Conservation (phyloP, 2,329 filamentous ascomycete genomes). For the Cordyceps militaris region DNA sequence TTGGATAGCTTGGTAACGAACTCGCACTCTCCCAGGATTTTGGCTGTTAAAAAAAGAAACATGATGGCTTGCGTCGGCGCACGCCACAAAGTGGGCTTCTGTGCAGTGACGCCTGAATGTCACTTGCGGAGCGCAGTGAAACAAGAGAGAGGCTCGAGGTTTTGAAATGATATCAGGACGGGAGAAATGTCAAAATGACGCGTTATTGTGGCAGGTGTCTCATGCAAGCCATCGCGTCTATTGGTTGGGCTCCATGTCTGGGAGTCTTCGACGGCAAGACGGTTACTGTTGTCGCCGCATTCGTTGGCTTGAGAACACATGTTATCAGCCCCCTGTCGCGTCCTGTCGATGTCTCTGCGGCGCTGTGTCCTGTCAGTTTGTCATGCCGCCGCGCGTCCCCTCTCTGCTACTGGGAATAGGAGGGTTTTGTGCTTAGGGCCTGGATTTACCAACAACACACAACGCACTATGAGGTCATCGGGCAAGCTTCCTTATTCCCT, state of each 20-base stretch:
- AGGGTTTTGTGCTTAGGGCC: background rate
- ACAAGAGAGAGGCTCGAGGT: background rate
- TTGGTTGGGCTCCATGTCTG: background rate
- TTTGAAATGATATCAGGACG: background rate
- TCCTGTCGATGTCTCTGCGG: background rate
- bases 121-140: background rate
- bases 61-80: background rate
- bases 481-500: background rate
- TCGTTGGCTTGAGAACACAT: background rate
- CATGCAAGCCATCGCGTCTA: background rate
- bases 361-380: background rate
- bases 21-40: background rate
- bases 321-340: background rate
- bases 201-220: background rate
- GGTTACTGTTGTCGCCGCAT: background rate
- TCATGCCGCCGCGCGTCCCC: background rate
- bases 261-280: background rate
- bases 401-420: background rate
- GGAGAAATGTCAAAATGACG: background rate
- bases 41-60: background rate
- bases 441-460: background rate
- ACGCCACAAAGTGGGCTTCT: background rate
- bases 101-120: background rate
- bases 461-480: background rate
- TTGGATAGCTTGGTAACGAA: background rate